phyloP scores from a whole-genome alignment of 2,329 filamentous ascomycete species.

The Neoscytalidium dimidiatum region DNA sequence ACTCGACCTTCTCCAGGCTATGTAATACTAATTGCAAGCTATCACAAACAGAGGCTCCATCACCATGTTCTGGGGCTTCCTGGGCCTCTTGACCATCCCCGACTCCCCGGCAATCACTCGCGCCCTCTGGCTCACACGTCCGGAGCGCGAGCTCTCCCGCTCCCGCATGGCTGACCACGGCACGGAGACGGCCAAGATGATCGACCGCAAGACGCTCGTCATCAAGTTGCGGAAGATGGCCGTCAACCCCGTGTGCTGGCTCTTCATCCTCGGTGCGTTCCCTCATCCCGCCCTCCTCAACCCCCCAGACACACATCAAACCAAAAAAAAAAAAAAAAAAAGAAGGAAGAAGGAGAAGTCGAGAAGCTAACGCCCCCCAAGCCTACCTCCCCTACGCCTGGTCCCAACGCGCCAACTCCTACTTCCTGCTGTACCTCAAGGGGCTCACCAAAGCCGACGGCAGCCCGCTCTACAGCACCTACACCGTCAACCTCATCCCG shows the following conservation, averaged over 20 bases:
- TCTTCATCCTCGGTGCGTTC: constrained; percentile 16
- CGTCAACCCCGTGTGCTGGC: constrained; percentile 20
- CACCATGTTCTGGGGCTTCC: constrained; percentile 21
- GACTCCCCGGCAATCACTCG: constrained; percentile 23
- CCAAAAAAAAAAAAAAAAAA: neutral
- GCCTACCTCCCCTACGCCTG: constrained; percentile 22
- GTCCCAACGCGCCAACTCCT: constrained; percentile 23
- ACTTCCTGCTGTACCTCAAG: constrained; percentile 22
- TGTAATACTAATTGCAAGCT: neutral
- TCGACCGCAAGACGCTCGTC: constrained; percentile 11
- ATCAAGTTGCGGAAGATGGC: constrained; percentile 17
- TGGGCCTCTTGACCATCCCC: constrained; percentile 20
- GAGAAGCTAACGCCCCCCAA: no score
- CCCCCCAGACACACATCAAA: neutral
- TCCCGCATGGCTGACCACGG: constrained; percentile 2
- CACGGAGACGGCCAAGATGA: constrained; percentile 15
- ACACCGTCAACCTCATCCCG: constrained; percentile 23
- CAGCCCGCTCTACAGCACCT: constrained; percentile 19
- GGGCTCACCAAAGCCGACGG: constrained; percentile 19
- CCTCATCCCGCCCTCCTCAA: neutral
- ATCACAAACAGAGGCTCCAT: constrained; percentile 7
- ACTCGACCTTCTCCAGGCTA: neutral
- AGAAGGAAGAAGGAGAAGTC: no score
- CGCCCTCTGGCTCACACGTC: constrained; percentile 21
- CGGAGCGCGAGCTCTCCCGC: neutral